A percentile compares a stretch with the other conserved stretches of the same genome.
These are phyloP conservation scores for Hypoxylon intermedium DNA, from an alignment of 495 filamentous ascomycete genomes.

Conservation along the genomic window DNA sequence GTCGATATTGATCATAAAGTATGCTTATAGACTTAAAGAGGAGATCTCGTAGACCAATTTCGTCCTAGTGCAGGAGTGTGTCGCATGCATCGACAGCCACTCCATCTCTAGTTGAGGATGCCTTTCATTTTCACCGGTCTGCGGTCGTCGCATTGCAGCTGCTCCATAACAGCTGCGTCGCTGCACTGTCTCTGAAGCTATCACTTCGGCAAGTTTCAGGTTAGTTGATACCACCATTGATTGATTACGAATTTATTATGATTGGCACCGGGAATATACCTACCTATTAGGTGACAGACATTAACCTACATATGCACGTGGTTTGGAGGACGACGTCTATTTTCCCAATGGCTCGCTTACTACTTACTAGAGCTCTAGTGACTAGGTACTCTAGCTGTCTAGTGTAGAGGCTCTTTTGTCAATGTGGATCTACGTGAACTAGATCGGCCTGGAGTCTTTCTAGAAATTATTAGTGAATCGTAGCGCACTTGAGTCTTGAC, in stretches of 20 bases:
- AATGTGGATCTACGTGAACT: no score
- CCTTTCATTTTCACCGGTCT: slow-evolving; percentile 9
- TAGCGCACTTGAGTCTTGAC: neutral
- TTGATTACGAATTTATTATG: slow-evolving; percentile 1
- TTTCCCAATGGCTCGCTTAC: neutral
- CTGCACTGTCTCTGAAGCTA: slow-evolving; percentile 8
- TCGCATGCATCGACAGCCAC: slow-evolving; percentile 10
- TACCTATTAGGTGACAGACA: neutral
- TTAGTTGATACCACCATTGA: slow-evolving; percentile 18
- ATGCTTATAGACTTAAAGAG: neutral
- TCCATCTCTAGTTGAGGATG: slow-evolving; percentile 5
- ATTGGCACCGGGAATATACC: neutral
- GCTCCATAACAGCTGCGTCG: slow-evolving; percentile 12
- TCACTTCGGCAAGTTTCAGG: slow-evolving; percentile 27
- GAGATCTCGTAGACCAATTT: slow-evolving; percentile 3
- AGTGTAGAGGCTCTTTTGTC: no score
- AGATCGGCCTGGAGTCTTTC: slow-evolving; percentile 7
- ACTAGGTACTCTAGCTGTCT: no score
- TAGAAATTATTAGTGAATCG: slow-evolving; percentile 10
- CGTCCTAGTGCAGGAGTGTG: slow-evolving; percentile 7
- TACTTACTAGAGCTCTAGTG: no score
- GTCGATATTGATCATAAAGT: neutral
- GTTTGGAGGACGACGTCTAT: neutral
- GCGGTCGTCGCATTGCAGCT: slow-evolving; percentile 17
- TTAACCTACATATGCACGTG: neutral